Evolutionary conservation across 768 basidiomycete genomes (phyloP), one percentile per base, ranked within the genome.

Genomic region (Calocybe cyanea): DNA sequence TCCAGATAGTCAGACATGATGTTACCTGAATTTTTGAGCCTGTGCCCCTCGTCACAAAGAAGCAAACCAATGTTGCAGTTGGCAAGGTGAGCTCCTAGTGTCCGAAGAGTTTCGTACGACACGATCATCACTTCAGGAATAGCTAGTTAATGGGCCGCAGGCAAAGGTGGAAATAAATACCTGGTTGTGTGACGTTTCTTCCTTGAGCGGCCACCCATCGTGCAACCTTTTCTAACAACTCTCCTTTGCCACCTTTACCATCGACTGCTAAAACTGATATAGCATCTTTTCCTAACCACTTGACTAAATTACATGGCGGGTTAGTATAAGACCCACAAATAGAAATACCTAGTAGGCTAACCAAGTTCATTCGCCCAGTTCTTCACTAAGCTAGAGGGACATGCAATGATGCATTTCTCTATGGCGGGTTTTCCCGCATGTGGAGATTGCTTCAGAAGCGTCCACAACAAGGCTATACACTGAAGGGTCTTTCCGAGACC

Each of bases 321-420:
- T 38, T 14, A 41, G 35, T 31, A 38, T 21, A 33, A 17, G 21
- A 23, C 21, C 43, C 11, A 19, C 38, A n/a, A 20, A 28, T 38
- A 18, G 19, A 10, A n/a, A n/a, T 46, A n/a, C 25, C 34, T n/a
- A 6, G 67, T 76, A 6, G 25, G 11, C 25, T 42, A 50, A 85
- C 94, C 80, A 21, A 98, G 73, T 66, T 99, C 96, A 62, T 98
- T 97, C 0, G 92, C 95, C 96, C 96, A 99, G 57, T 98, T 98
- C 62, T 89, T 90, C 23, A 99, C 96, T 49, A 99, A 69, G 73
- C 91, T 95, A 7, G 92, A 90, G 0, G 96, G 96, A 63, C 96
- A 99, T 0, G 84, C 94, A 55, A 99, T 96, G 61, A 99, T 93
- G 49, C 88, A 93, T 65, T 98, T 99, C 60, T 98, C 95, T 52